These are phyloP conservation scores for Ilyonectria destructans DNA, from an alignment of 2,329 filamentous ascomycete species.

Conservation along the genomic window DNA sequence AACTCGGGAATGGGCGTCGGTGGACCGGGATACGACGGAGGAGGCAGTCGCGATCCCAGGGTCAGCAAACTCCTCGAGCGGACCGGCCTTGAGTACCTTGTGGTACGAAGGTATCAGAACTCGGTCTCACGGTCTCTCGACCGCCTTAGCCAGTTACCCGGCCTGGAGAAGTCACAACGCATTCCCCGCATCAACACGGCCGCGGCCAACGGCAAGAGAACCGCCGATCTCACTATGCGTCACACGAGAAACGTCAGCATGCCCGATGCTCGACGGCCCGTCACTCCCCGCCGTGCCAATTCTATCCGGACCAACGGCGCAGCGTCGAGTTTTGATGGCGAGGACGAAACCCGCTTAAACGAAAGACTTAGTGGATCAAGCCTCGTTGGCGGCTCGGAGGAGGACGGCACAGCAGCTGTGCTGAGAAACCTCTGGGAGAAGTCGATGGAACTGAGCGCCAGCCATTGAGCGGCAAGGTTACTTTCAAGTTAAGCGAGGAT, in stretches of 20 bases:
- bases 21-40: constrained; percentile 69
- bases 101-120: constrained; percentile 81
- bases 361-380: constrained; percentile 67
- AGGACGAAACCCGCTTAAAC: constrained; percentile 60
- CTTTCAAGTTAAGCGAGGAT: constrained; percentile 19
- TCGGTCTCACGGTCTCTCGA: constrained; percentile 76
- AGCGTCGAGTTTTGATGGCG: constrained; percentile 63
- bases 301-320: constrained; percentile 58
- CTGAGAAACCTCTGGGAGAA: constrained; percentile 76
- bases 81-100: constrained; percentile 82
- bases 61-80: constrained; percentile 78
- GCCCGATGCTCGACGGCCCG: constrained; percentile 53
- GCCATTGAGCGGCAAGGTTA: constrained; percentile 49
- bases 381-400: constrained; percentile 65
- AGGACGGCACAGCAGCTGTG: constrained; percentile 66
- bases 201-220: constrained; percentile 57
- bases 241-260: constrained; percentile 60
- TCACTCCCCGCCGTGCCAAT: constrained; percentile 52
- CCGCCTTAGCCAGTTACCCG: constrained; percentile 64
- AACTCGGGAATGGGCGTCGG: constrained; percentile 68
- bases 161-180: constrained; percentile 65
- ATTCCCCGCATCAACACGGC: constrained; percentile 62
- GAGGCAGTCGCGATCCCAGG: constrained; percentile 71
- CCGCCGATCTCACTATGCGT: constrained; percentile 50
- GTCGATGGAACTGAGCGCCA: constrained; percentile 71